Base-by-base conservation (phyloP, 2,329 filamentous ascomycete species). In the Berkeleyomyces basicola region DNA sequence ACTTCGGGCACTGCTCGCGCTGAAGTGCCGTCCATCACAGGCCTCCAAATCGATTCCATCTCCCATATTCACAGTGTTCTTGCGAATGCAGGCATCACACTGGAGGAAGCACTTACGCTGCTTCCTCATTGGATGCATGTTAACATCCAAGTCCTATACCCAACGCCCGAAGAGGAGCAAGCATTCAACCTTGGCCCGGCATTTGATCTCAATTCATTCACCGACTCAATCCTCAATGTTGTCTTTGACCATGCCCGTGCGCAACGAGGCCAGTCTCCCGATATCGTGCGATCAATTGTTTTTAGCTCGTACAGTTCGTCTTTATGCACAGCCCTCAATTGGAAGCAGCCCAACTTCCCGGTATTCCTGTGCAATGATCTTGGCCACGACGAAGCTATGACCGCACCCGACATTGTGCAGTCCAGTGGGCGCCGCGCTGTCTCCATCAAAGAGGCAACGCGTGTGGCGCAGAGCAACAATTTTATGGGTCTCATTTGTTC, bases 341-440 rank as follows among this genome's bases (percentile, higher is more conserved):
- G 93, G 93, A 99, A 99, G 73, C 93, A 99, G 73, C 93, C 93
- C 2, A 99, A 97, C 71, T 99, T 96, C 72, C 93, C 93, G 0
- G 89, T 97, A 0, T 88, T 99, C 68, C 79, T 97, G 57, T 96
- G 91, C 75, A 97, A 97, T 72, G 90, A 96, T 65, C 82, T 97
- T 36, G 90, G 90, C 31, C 78, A 80, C 6, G 55, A 53, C 11
- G 60, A 65, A 23, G 70, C 73, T 31, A 73, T 74, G 64, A 68
- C 69, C 5, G 70, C 72, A 11, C 72, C 72, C 1, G 71, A 71
- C 47, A 69, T 73, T 10, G 68, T 76, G 11, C 70, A 74, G 64
- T 76, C 79, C 67, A 88, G 84, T 67, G 89, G 88, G 14, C 80
- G 86, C 63, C 82, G 84, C 58, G 87, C 86, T 11, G 86, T 86